A percentile compares a stretch with the other conserved stretches of the same genome.
phyloP scores from a whole-genome alignment of 176 grass and related monocot species.

The Dactylis glomerata region DNA sequence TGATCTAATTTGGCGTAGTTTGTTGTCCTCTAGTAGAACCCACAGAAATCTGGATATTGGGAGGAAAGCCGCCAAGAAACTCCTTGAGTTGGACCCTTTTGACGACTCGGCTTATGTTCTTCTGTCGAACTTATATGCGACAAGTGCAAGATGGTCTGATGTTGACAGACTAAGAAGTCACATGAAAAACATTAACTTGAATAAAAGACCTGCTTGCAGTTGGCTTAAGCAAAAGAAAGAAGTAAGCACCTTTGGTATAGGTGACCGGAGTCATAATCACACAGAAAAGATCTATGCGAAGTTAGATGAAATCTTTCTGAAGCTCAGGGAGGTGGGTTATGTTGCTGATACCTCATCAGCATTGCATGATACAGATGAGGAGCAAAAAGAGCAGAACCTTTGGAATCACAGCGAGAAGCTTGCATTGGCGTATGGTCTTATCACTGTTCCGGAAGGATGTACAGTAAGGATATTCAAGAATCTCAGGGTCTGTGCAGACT shows the following conservation, averaged over 20 bases:
- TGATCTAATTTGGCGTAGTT: conserved; percentile 84
- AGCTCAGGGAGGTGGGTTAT: conserved; percentile 64
- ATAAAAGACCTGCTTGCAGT: conserved; percentile 80
- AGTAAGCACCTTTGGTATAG: conserved; percentile 70
- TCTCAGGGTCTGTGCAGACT: conserved; percentile 80
- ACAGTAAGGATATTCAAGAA: conserved; percentile 83
- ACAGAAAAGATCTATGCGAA: conserved; percentile 60
- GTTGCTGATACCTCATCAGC: conserved; percentile 63
- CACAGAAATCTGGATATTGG: conserved; percentile 77
- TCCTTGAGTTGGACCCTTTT: conserved; percentile 77
- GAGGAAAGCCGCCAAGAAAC: conserved; percentile 57
- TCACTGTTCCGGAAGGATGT: conserved; percentile 46
- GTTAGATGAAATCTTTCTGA: conserved; percentile 59
- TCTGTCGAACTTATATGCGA: conserved; percentile 80
- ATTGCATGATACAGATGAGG: conserved; percentile 83
- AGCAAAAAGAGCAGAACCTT: conserved; percentile 84
- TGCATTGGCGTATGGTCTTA: conserved; percentile 67
- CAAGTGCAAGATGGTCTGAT: conserved; percentile 62
- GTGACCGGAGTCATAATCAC: conserved; percentile 53
- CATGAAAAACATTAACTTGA: conserved; percentile 89
- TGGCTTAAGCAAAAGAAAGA: conserved; percentile 90
- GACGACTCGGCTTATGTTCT: conserved; percentile 94
- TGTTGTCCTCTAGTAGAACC: conserved; percentile 77
- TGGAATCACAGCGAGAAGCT: conserved; percentile 92
- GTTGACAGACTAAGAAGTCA: conserved; percentile 76